Evolutionary conservation across 192 early-diverging fungal species (phyloP).

Genomic region (Phlyctochytrium planicorne): DNA sequence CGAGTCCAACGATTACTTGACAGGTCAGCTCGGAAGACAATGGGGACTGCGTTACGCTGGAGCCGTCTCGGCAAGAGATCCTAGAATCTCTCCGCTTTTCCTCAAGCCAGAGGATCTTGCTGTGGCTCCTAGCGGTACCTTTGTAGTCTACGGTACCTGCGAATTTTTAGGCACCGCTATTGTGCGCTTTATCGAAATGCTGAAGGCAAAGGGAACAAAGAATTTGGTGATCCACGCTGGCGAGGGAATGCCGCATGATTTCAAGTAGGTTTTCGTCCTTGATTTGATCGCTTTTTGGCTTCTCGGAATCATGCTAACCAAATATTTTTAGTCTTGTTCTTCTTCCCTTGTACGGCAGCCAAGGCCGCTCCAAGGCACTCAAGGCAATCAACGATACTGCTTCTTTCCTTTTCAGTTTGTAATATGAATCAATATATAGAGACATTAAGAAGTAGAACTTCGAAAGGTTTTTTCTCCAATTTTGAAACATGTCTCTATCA

Average conservation of each 20-base stretch:
- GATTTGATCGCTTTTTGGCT: background rate
- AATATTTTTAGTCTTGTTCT: background rate
- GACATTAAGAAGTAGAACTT: too few relatives aligned
- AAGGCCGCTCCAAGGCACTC: background rate
- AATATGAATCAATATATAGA: too few relatives aligned
- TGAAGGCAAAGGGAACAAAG: background rate
- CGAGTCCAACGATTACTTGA: constrained; percentile 1
- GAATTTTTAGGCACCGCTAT: constrained; percentile 26
- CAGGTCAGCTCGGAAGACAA: background rate
- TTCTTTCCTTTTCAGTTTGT: background rate
- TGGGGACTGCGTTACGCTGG: constrained; percentile 3
- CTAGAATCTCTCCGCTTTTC: constrained; percentile 21
- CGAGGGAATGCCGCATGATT: constrained; percentile 5
- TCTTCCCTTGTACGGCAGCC: background rate
- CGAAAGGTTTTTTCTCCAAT: too few relatives aligned
- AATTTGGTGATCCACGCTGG: background rate
- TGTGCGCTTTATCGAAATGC: constrained; percentile 11
- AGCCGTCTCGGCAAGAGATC: constrained; percentile 16
- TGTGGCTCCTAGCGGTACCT: constrained; percentile 20
- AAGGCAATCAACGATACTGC: background rate
- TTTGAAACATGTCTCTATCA: background rate
- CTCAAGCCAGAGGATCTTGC: constrained; percentile 10
- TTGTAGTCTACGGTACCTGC: constrained; percentile 23
- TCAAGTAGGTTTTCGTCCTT: background rate
- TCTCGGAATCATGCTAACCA: too few relatives aligned